phyloP scores from a whole-genome alignment of 345 rosid genomes.

The Boechera divaricarpa region DNA sequence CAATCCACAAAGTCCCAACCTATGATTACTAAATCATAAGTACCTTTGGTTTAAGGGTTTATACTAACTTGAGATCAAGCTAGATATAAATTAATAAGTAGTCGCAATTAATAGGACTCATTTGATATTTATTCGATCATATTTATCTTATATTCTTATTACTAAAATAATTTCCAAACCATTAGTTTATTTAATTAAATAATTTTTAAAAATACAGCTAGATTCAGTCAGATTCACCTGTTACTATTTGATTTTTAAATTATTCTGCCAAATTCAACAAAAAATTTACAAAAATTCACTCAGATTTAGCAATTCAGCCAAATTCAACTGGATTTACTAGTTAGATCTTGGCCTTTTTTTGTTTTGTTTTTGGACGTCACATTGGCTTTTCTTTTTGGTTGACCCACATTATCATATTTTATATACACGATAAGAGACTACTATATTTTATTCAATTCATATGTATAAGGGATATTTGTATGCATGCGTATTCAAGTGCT shows the following conservation, averaged over 20 bases:
- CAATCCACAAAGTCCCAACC: conserved; percentile 36
- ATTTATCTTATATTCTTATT: neutral
- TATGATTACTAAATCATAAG: conserved; percentile 36
- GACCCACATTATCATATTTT: neutral
- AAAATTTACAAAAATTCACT: too few species aligned
- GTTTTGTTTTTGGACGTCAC: neutral
- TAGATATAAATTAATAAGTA: conserved; percentile 2
- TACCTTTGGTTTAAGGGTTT: conserved; percentile 17
- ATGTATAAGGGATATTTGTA: neutral
- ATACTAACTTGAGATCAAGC: conserved; percentile 13
- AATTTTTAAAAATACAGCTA: too few species aligned
- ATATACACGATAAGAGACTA: neutral
- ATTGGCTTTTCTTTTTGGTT: neutral
- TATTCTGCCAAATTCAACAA: too few species aligned
- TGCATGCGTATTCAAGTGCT: conserved; percentile 15
- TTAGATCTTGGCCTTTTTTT: neutral
- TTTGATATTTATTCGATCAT: neutral
- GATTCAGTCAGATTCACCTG: too few species aligned
- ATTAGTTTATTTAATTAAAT: too few species aligned
- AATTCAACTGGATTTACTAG: too few species aligned
- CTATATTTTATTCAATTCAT: neutral
- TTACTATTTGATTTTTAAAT: too few species aligned
- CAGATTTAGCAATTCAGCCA: too few species aligned
- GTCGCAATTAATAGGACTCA: neutral
- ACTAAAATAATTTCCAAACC: neutral